These are phyloP conservation scores for Claviceps paspali DNA, from an alignment of 2,329 filamentous ascomycete genomes.

Conservation along the genomic window DNA sequence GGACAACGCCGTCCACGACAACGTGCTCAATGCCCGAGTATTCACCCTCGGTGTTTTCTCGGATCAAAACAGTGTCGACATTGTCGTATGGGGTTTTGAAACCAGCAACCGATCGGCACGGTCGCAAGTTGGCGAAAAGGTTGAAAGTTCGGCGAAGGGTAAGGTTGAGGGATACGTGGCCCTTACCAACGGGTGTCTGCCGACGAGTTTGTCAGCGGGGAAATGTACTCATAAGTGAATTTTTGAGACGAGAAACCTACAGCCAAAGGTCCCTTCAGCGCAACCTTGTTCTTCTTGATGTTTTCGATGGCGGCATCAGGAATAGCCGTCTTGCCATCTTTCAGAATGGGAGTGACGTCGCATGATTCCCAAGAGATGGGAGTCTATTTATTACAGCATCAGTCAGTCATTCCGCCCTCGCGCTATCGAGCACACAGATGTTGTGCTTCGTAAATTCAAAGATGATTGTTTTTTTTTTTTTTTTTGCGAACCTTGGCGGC, in stretches of 20 bases:
- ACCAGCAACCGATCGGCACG: conserved; percentile 89
- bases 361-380: conserved; percentile 95
- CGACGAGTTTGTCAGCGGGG: conserved; percentile 2
- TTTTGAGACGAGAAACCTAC: conserved; percentile 36
- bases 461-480: no score
- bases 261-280: conserved; percentile 93
- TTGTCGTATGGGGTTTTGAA: conserved; percentile 98
- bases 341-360: conserved; percentile 85
- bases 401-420: not conserved
- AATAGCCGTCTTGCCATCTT: conserved; percentile 91
- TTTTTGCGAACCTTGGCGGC: conserved; percentile 70
- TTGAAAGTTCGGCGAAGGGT: conserved; percentile 98
- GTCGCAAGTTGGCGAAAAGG: conserved; percentile 97
- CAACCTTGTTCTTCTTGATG: conserved; percentile 90
- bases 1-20: conserved; percentile 92
- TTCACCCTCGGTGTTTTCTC: conserved; percentile 99
- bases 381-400: conserved; percentile 34
- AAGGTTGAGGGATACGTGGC: conserved; percentile 96
- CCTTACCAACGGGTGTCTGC: conserved; percentile 90
- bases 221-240: not conserved
- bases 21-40: conserved; percentile 99
- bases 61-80: conserved; percentile 93
- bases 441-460: not conserved
- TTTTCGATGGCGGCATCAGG: conserved; percentile 85
- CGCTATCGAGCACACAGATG: not conserved